Conservation (phyloP, 805 yeast genomes). For the Starmera pachycereana region DNA sequence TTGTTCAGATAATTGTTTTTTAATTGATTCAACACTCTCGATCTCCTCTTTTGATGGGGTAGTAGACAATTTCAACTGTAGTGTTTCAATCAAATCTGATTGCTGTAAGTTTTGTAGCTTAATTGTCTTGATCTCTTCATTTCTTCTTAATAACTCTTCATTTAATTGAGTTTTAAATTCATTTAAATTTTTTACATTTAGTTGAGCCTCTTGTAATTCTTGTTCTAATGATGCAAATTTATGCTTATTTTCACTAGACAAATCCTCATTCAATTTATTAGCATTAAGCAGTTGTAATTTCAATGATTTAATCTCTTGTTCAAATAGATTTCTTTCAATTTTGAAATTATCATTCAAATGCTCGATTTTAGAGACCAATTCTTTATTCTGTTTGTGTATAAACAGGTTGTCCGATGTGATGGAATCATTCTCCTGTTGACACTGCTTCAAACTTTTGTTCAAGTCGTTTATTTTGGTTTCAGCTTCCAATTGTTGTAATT, state of each 20-base stretch:
- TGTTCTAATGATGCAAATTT: constrained; percentile 8
- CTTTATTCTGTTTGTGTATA: constrained; percentile 25
- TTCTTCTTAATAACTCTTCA: constrained; percentile 15
- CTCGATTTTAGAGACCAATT: constrained; percentile 16
- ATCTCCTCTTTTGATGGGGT: constrained; percentile 28
- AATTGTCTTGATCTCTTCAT: constrained; percentile 14
- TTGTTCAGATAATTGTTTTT: constrained; percentile 29
- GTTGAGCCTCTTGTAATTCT: constrained; percentile 8
- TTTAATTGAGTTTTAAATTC: constrained; percentile 15
- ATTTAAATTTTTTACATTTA: constrained; percentile 13
- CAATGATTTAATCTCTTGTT: constrained; percentile 24
- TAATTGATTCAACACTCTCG: constrained; percentile 19
- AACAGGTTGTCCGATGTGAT: constrained; percentile 23
- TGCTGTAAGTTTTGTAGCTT: constrained; percentile 13
- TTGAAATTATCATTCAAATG: constrained; percentile 16
- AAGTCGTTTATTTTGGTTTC: constrained; percentile 22
- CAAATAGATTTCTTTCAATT: constrained; percentile 15
- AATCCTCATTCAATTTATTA: constrained; percentile 5
- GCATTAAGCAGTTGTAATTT: constrained; percentile 21
- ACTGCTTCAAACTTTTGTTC: constrained; percentile 15
- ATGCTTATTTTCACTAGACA: constrained; percentile 10
- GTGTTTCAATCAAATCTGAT: constrained; percentile 18
- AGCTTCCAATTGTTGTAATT: constrained; percentile 21
- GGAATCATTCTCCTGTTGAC: constrained; percentile 9
- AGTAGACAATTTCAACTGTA: constrained; percentile 22